Base-by-base conservation (phyloP, 2,329 filamentous ascomycete genomes). In the Hypoxylon rubiginosum region DNA sequence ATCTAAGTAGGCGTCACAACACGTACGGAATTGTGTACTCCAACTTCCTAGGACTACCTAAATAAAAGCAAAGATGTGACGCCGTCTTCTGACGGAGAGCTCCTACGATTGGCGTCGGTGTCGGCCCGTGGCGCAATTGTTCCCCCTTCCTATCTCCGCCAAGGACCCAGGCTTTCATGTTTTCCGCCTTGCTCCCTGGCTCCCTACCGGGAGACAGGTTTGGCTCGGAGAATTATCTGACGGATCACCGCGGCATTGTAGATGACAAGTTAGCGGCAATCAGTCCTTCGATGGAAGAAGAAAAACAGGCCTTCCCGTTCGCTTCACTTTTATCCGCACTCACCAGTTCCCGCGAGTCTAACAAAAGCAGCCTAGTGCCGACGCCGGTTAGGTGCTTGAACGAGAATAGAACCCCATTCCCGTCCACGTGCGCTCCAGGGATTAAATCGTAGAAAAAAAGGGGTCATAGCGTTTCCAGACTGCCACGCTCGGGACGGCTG, bases 361-460 rank as follows among this genome's bases (percentile, higher is more conserved):
- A 51, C 59, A 8, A 61, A 66, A 66, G 6, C 19, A 52, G 56
- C 30, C 43, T 66, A 66, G 63, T 39, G n/a, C 11, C 11, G 6
- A 36, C 30, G 30, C 11, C 4, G 8, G 19, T 52, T 36, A 41
- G 36, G 39, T 49, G 30, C 57, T 28, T 30, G 30, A 61, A 62
- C 50, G 58, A 56, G 60, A 60, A 64, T 62, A 43, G 53, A 61
- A 60, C 50, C 41, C 56, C 21, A 24, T 24, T 24, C 39, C 39
- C 26, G n/a, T 43, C 66, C 67, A 69, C 67, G 67, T 69, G 67
- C 48, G 30, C 21, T 49, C 67, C 67, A 69, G 61, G 67, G 67
- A 69, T 69, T 43, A 19, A 36, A 9, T 45, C 30, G 41, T 39
- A 59, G 32, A 34, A 49, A 34, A 49, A 50, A 56, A 43, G 66